Evolutionary conservation across 441 rosid species (phyloP).

Genomic region (Syzygium malaccense): DNA sequence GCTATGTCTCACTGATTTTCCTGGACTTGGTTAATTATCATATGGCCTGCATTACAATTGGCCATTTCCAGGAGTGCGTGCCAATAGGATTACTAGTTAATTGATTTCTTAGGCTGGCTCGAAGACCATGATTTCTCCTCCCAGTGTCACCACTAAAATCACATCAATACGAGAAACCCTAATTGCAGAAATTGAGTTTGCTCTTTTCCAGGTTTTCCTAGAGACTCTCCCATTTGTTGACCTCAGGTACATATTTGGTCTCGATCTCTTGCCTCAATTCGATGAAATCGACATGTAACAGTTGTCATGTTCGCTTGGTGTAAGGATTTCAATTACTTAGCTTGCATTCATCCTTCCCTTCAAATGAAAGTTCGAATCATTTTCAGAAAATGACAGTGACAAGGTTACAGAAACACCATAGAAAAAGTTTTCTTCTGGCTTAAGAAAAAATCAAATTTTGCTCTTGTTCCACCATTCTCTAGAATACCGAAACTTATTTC

Average conservation of each 20-base stretch:
- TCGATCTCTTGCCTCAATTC: neutral
- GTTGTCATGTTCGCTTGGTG: neutral
- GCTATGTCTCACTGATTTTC: neutral
- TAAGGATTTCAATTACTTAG: neutral
- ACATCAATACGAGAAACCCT: neutral
- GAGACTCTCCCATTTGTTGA: neutral
- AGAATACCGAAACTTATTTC: neutral
- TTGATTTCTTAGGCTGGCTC: neutral
- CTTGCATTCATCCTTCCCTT: neutral
- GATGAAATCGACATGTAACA: neutral
- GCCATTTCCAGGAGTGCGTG: neutral
- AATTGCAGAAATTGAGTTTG: neutral
- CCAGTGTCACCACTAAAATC: neutral
- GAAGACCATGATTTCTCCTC: neutral
- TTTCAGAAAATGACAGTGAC: neutral
- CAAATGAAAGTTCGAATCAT: neutral
- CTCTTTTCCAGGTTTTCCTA: neutral
- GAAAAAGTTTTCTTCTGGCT: neutral
- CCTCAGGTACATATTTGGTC: neutral
- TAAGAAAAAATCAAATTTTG: neutral
- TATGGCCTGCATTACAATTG: neutral
- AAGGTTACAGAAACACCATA: neutral
- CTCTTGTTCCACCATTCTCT: neutral
- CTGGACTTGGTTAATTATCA: neutral
- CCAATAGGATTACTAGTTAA: neutral